Evolutionary conservation across 2,329 filamentous ascomycete genomes (phyloP).

Genomic region (Aphanoascus verrucosus): DNA sequence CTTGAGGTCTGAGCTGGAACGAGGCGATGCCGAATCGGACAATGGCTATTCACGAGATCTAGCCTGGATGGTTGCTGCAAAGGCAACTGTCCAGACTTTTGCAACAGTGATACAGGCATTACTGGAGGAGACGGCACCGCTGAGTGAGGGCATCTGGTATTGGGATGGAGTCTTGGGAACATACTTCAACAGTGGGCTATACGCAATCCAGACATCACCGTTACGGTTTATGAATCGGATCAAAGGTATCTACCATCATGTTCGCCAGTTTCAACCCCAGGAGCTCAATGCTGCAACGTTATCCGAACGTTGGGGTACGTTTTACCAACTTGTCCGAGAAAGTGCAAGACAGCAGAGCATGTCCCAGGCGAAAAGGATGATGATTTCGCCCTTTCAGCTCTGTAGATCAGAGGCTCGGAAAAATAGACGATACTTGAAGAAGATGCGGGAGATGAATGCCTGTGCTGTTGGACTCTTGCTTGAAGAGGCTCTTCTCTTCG

Average conservation of each 20-base stretch:
- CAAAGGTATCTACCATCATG: slow-evolving; percentile 56
- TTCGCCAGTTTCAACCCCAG: slow-evolving; percentile 24
- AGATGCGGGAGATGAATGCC: slow-evolving; percentile 67
- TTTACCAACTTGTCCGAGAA: slow-evolving; percentile 70
- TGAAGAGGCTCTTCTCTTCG: slow-evolving; percentile 68
- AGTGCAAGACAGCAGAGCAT: slow-evolving; percentile 64
- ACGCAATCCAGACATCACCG: slow-evolving; percentile 78
- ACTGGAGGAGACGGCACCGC: slow-evolving; percentile 67
- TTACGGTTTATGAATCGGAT: slow-evolving; percentile 61
- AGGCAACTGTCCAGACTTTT: slow-evolving; percentile 84
- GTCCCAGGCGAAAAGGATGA: slow-evolving; percentile 56
- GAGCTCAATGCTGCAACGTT: slow-evolving; percentile 22
- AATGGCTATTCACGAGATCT: slow-evolving; percentile 60
- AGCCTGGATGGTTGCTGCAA: slow-evolving; percentile 83
- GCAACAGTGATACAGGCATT: slow-evolving; percentile 67
- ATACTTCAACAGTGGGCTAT: slow-evolving; percentile 65
- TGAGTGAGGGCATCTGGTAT: slow-evolving; percentile 85
- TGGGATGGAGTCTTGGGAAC: slow-evolving; percentile 85
- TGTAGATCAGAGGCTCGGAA: slow-evolving; percentile 62
- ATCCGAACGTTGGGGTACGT: slow-evolving; percentile 45
- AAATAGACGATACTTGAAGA: slow-evolving; percentile 62
- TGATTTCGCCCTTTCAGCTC: slow-evolving; percentile 68
- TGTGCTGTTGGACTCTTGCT: slow-evolving; percentile 79
- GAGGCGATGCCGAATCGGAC: slow-evolving; percentile 18
- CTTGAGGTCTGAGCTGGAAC: slow-evolving; percentile 16